Evolutionary conservation across 1,284 basidiomycete species (phyloP).

Genomic region (Mycena sp.): DNA sequence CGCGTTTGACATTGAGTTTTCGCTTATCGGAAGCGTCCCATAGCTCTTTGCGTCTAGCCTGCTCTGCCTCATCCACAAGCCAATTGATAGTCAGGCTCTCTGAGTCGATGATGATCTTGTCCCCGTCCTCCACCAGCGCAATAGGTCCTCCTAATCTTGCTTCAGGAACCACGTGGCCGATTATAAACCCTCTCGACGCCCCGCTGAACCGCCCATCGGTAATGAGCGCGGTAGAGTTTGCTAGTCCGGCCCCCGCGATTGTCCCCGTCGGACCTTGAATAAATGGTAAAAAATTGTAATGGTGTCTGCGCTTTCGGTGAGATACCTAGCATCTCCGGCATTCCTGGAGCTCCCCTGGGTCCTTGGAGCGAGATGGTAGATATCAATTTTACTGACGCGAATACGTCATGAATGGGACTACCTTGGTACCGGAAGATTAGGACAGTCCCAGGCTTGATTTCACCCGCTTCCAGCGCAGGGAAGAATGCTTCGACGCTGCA

Average conservation of each 20-base stretch:
- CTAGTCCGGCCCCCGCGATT: constrained; percentile 93
- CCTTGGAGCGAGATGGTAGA: too few relatives aligned
- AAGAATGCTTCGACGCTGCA: constrained; percentile 86
- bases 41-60: constrained; percentile 72
- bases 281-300: not conserved
- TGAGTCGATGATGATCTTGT: constrained; percentile 86
- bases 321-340: constrained; percentile 81
- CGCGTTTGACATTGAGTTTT: constrained; percentile 77
- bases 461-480: constrained; percentile 83
- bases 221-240: constrained; percentile 90
- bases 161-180: constrained; percentile 92
- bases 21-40: constrained; percentile 79
- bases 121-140: constrained; percentile 93
- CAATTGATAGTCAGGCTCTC: constrained; percentile 85
- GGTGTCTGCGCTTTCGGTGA: constrained; percentile 25
- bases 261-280: constrained; percentile 83
- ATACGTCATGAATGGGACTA: too few relatives aligned
- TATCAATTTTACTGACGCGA: too few relatives aligned
- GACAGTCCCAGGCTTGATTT: constrained; percentile 88
- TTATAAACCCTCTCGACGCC: constrained; percentile 63
- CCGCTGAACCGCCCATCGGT: constrained; percentile 98
- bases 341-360: constrained; percentile 95
- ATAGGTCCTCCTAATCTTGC: constrained; percentile 95
- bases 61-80: constrained; percentile 85
- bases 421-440: constrained; percentile 96